Evolutionary conservation across 2,329 filamentous ascomycete species (phyloP).

Genomic region (Lecanicillium sp.): DNA sequence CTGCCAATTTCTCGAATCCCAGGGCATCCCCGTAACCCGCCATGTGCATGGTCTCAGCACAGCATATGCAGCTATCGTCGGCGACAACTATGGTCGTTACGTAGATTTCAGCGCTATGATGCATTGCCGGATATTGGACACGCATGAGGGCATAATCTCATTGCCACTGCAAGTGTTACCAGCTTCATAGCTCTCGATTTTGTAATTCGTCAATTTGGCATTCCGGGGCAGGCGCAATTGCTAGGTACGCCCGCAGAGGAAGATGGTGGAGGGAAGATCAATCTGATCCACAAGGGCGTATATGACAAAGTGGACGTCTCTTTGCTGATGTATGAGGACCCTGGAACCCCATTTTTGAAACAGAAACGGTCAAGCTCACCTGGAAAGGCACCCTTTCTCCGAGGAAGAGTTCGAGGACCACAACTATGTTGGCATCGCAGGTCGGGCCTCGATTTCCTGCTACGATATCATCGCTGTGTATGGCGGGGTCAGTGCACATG

Average conservation of each 20-base stretch:
- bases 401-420: not conserved
- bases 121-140: conserved; percentile 38
- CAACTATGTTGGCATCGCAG: conserved; percentile 15
- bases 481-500: conserved; percentile 24
- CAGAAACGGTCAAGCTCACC: not conserved
- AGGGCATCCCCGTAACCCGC: conserved; percentile 36
- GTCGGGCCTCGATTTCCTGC: conserved; percentile 21
- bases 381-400: not conserved
- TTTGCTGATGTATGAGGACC: not conserved
- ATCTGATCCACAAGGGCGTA: conserved; percentile 20
- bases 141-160: conserved; percentile 37
- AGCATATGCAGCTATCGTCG: conserved; percentile 37
- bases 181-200: conserved; percentile 22
- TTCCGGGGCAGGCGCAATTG: conserved; percentile 11
- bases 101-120: conserved; percentile 38
- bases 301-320: conserved; percentile 11
- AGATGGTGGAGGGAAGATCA: conserved; percentile 30
- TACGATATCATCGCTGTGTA: conserved; percentile 24
- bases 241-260: conserved; percentile 36
- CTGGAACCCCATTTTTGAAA: not conserved
- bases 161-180: conserved; percentile 30
- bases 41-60: conserved; percentile 44
- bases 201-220: no score
- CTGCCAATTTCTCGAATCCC: conserved; percentile 30
- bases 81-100: conserved; percentile 31